Evolutionary conservation across 345 rosid species (phyloP).

Genomic region (Rhodamnia argentea): DNA sequence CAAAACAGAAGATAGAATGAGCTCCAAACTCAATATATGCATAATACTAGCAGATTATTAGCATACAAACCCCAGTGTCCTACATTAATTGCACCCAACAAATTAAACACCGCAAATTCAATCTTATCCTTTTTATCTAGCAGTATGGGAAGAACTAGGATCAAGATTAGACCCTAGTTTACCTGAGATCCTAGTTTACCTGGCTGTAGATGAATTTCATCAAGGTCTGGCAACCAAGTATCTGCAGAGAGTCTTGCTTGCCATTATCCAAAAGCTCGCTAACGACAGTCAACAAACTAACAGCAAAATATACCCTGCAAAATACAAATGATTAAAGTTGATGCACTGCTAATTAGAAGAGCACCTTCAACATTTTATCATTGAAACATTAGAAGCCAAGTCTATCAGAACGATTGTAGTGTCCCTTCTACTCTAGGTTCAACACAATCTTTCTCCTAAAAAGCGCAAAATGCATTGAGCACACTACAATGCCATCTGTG

Average conservation of each 20-base stretch:
- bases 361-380: not conserved
- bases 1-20: not conserved
- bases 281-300: slow-evolving; percentile 69
- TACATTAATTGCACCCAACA: too few species aligned
- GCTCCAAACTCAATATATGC: not conserved
- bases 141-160: not conserved
- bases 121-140: not conserved
- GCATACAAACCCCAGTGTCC: not conserved
- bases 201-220: slow-evolving; percentile 72
- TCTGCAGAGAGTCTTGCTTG: slow-evolving; percentile 49
- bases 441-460: not conserved
- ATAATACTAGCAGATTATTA: not conserved
- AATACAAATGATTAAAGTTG: not conserved
- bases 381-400: not conserved
- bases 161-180: not conserved
- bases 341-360: not conserved
- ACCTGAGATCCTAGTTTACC: slow-evolving; percentile 65
- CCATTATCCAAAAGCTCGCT: slow-evolving; percentile 63
- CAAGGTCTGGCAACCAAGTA: slow-evolving; percentile 87
- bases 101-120: not conserved
- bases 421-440: not conserved
- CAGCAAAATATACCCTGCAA: slow-evolving; percentile 76
- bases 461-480: not conserved
- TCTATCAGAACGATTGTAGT: not conserved
- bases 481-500: not conserved